A percentile compares a stretch with the other conserved stretches of the same genome.
Evolutionary conservation across 2,329 filamentous ascomycete species (phyloP).

Genomic region (Aspergillus quadricinctus): DNA sequence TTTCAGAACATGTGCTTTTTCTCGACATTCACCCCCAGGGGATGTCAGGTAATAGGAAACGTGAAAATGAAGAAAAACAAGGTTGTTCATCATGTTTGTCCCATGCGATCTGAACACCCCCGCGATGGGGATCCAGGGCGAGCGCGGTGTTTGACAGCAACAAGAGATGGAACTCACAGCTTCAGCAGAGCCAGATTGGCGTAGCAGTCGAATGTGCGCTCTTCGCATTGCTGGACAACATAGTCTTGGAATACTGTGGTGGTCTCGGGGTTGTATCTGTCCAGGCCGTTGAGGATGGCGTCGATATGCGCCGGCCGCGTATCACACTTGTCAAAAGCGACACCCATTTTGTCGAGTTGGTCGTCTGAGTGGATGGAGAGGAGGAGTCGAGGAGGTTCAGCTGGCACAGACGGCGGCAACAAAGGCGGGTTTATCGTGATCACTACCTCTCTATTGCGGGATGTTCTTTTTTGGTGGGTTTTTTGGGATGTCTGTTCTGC

Average conservation of each 20-base stretch:
- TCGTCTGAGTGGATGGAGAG: background rate
- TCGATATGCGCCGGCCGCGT: conserved; percentile 91
- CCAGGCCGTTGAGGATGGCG: conserved; percentile 90
- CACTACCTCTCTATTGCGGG: conserved; percentile 4
- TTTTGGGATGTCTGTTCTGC: conserved; percentile 20
- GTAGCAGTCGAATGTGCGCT: conserved; percentile 90
- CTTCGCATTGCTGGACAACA: conserved; percentile 89
- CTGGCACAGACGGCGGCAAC: conserved; percentile 1
- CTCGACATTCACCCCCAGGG: conserved; percentile 58
- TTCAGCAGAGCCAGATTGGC: conserved; percentile 94
- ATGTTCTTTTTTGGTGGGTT: conserved; percentile 18
- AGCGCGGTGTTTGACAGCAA: background rate
- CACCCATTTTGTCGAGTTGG: conserved; percentile 21
- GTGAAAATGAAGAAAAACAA: conserved; percentile 55
- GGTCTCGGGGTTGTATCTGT: conserved; percentile 98
- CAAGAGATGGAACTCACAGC: conserved; percentile 60
- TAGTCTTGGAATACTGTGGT: conserved; percentile 92
- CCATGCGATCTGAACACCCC: background rate
- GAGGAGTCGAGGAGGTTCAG: conserved; percentile 1
- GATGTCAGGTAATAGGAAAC: conserved; percentile 98
- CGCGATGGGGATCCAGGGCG: background rate
- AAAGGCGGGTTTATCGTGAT: conserved; percentile 10
- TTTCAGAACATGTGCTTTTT: conserved; percentile 69
- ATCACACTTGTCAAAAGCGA: conserved; percentile 77
- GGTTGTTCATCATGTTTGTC: conserved; percentile 65